These are phyloP conservation scores for Ascoidea asiatica DNA, from an alignment of 805 yeast genomes.

Conservation along the genomic window DNA sequence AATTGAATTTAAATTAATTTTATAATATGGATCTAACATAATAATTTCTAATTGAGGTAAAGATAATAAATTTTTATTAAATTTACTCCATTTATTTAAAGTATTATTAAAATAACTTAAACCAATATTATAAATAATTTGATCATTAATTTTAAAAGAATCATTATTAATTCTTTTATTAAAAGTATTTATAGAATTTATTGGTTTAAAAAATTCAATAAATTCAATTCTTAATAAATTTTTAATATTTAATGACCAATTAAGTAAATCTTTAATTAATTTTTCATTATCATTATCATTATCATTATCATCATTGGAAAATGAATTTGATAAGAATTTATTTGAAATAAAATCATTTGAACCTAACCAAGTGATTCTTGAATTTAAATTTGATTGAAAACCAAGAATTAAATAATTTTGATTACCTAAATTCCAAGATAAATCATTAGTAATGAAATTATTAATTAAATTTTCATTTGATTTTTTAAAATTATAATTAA, in stretches of 20 bases:
- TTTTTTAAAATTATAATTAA: slow-evolving; percentile 34
- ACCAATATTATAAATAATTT: slow-evolving; percentile 37
- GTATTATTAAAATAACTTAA: slow-evolving; percentile 33
- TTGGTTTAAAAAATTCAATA: slow-evolving; percentile 19
- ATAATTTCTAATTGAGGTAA: slow-evolving; percentile 80
- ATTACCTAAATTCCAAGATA: slow-evolving; percentile 67
- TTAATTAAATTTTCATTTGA: slow-evolving; percentile 27
- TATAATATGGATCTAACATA: slow-evolving; percentile 92
- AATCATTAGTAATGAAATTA: slow-evolving; percentile 17
- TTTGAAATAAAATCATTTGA: slow-evolving; percentile 38
- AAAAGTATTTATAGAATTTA: slow-evolving; percentile 14
- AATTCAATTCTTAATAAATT: slow-evolving; percentile 45
- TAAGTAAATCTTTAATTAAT: slow-evolving; percentile 30
- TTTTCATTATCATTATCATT: slow-evolving; percentile 19
- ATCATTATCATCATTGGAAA: too few species aligned
- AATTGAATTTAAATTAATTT: slow-evolving; percentile 44
- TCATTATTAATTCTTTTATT: slow-evolving; percentile 16
- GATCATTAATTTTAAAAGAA: slow-evolving; percentile 65
- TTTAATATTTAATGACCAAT: slow-evolving; percentile 67
- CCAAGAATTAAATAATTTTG: slow-evolving; percentile 69
- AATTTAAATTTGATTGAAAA: slow-evolving; percentile 67
- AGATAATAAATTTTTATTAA: slow-evolving; percentile 35
- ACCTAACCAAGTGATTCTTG: slow-evolving; percentile 79
- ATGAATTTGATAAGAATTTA: slow-evolving; percentile 13
- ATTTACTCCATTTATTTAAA: slow-evolving; percentile 64